Percentiles rank a stretch among this genome's conserved stretches.
Conservation (phyloP, 768 basidiomycete species). For the Atractiella rhizophila region DNA sequence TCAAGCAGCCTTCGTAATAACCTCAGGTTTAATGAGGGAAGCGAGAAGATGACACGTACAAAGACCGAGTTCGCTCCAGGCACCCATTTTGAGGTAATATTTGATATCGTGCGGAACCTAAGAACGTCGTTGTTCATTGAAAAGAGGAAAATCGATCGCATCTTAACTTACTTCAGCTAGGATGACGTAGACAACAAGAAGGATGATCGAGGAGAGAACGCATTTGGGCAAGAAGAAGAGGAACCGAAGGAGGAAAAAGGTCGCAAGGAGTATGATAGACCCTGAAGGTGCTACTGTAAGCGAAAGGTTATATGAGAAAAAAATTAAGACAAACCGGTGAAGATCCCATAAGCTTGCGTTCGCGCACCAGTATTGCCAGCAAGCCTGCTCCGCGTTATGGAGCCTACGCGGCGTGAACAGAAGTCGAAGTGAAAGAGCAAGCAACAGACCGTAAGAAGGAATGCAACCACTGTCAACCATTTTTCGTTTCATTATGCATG, state of each 20-base stretch:
- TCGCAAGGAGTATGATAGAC: no score
- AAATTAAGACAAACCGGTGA: slow-evolving; percentile 8
- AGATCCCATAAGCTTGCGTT: slow-evolving; percentile 1
- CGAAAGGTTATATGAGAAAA: slow-evolving; percentile 21
- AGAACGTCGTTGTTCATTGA: not conserved
- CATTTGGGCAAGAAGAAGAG: slow-evolving; percentile 71
- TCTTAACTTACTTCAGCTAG: slow-evolving; percentile 71
- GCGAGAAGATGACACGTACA: no score
- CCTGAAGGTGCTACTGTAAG: no score
- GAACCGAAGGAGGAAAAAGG: slow-evolving; percentile 67
- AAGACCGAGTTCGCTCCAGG: slow-evolving; percentile 70
- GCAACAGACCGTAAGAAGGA: no score
- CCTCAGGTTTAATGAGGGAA: no score
- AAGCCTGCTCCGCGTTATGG: not conserved
- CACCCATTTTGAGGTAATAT: slow-evolving; percentile 31
- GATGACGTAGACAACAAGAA: slow-evolving; percentile 58
- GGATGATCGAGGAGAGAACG: slow-evolving; percentile 64
- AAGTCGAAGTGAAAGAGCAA: no score
- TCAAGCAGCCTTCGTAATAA: slow-evolving; percentile 72
- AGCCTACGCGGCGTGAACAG: no score
- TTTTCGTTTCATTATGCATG: no score
- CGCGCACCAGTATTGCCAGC: slow-evolving; percentile 3
- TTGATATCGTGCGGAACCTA: not conserved
- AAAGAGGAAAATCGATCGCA: slow-evolving; percentile 25
- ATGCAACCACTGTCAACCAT: no score